Evolutionary conservation across 2,329 filamentous ascomycete species (phyloP), one percentile per base, ranked within the genome.

Genomic region (Trichoderma cornu-damae): DNA sequence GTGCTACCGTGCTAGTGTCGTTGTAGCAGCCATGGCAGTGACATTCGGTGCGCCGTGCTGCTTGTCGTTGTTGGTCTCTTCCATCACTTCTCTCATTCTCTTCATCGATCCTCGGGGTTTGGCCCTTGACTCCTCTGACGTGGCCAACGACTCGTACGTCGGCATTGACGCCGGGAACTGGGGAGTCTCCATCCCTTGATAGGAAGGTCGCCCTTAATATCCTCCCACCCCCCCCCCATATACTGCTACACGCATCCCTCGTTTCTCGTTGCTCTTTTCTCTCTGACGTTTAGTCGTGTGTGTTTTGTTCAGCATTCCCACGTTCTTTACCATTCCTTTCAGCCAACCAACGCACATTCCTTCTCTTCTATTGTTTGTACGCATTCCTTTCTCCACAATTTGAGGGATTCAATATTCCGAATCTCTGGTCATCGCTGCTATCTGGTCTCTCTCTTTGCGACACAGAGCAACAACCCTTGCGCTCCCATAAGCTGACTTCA

Each of bases 321-420:
- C 57, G 44, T 59, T 59, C 57, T 44, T 59, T 56, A 59, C 43
- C 57, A 37, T 56, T 56, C 52, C 51, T 54, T 59, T 59, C 57
- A 32, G 32, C 51, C 52, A 28, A 44, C 43, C 57, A 16, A 47
- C 53, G 28, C 50, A 56, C 57, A 56, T 59, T 59, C 57, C 51
- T 59, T 59, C 44, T 7, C 4, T 57, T 48, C 37, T 14, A 52
- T 59, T 56, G 43, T 56, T 32, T 18, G 47, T 59, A 55, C 49
- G 30, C 57, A 43, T 59, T 59, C 44, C 50, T 57, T 43, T 14
- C 16, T 43, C 16, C 24, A 49, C 37, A 9, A 11, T 48, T 30
- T 49, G 44, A 20, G 16, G 16, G 42, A 38, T 28, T 43, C 32
- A 47, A 20, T 28, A 20, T 26, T 47, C 32, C 30, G 32, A 37